A percentile compares a stretch with the other conserved stretches of the same genome.
phyloP scores from a whole-genome alignment of 192 early-diverging fungal species.

The Neocallimastix lanati region DNA sequence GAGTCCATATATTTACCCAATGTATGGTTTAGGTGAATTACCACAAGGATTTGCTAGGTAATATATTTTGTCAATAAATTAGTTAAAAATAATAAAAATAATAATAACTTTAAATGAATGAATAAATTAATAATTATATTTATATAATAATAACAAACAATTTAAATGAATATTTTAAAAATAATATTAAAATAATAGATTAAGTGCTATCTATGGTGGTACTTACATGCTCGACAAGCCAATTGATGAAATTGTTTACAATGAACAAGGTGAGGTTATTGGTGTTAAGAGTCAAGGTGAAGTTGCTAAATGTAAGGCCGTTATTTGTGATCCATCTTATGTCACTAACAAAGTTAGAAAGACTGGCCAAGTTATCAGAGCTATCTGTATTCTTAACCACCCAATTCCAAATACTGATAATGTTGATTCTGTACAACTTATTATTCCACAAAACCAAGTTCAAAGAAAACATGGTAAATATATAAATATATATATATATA shows the following conservation, averaged over 20 bases:
- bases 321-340: slow-evolving; percentile 96
- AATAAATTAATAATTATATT: too few relatives aligned
- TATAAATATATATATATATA: background rate
- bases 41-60: slow-evolving; percentile 93
- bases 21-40: slow-evolving; percentile 92
- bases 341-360: slow-evolving; percentile 62
- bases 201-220: slow-evolving; percentile 94
- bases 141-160: too few relatives aligned
- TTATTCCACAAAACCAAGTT: slow-evolving; percentile 95
- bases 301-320: slow-evolving; percentile 58
- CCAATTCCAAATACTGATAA: slow-evolving; percentile 77
- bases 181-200: slow-evolving; percentile 17
- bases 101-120: too few relatives aligned
- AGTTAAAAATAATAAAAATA: too few relatives aligned
- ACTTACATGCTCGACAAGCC: slow-evolving; percentile 95
- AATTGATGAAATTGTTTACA: slow-evolving; percentile 75
- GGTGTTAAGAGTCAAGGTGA: slow-evolving; percentile 86
- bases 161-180: too few relatives aligned
- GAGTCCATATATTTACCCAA: slow-evolving; percentile 96
- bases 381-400: slow-evolving; percentile 83
- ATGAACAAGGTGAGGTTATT: slow-evolving; percentile 59
- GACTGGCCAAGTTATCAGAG: slow-evolving; percentile 73
- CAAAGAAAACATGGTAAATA: slow-evolving; percentile 55
- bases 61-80: slow-evolving; percentile 3
- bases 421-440: slow-evolving; percentile 80